Base-by-base conservation (phyloP, 2,329 filamentous ascomycete species). In the Sarocladium brachiariae region DNA sequence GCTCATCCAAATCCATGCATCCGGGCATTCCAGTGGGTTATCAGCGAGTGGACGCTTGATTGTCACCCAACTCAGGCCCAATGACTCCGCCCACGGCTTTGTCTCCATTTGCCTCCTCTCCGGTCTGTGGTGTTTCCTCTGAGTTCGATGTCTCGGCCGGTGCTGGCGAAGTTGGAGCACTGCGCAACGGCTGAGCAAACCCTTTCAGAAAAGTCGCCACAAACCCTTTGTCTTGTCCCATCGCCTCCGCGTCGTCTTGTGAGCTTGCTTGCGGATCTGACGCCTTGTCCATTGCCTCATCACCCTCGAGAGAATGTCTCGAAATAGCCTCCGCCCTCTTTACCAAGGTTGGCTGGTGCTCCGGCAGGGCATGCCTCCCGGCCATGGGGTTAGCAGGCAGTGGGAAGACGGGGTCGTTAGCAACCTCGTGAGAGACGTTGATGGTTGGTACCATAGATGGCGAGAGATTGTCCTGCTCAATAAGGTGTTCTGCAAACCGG, bases 401-500 rank as follows among this genome's bases (percentile, higher is more conserved):
- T 4, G 43, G 5, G 16, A 47, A 47, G n/a, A 21, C 43, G 33
- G 43, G 43, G 16, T 47, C 43, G 14, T 47, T 25, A 18, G 43
- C 25, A n/a, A 47, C 7, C n/a, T 47, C 25, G 18, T 47, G 43
- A 7, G 43, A 31, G 27, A 30, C 27, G 21, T 33, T 33, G 14
- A 33, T 47, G 7, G 16, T 19, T 7, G 43, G 43, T 10, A 33
- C 16, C 27, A 47, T 21, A 7, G 31, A 25, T 11, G 50, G 47
- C 4, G 33, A n/a, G 11, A 25, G 30, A 18, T 27, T 23, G 45
- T 49, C 23, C 16, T 47, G 21, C 23, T 52, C 50, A 11, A 52
- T 31, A 8, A 49, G 24, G 34, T 52, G 50, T 41, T 52, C 50
- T 13, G 24, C 33, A 33, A 52, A 52, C 3, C 50, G 50, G 23